Conservation (phyloP, 1,284 basidiomycete species). For the Schizophyllum commune region DNA sequence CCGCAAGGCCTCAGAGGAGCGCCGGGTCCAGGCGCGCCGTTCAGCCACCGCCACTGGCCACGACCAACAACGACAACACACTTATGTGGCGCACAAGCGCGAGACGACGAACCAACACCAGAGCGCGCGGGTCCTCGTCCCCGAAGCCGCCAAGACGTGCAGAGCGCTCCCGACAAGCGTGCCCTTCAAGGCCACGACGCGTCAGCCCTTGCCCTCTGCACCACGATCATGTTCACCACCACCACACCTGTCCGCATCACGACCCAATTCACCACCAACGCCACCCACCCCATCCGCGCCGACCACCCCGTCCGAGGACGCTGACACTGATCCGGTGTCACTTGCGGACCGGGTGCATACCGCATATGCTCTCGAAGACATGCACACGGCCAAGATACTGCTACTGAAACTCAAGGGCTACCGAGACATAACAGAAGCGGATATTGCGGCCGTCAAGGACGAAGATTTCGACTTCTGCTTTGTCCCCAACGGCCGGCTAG, state of each 20-base stretch:
- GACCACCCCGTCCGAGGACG: background rate
- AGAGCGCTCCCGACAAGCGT: background rate
- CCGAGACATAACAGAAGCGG: constrained; percentile 46
- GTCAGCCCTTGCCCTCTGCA: background rate
- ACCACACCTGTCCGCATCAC: background rate
- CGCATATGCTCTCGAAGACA: constrained; percentile 58
- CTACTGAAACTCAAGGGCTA: constrained; percentile 54
- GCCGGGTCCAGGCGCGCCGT: constrained; percentile 13
- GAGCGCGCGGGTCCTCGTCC: background rate
- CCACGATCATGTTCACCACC: background rate
- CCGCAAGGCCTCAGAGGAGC: constrained; percentile 41
- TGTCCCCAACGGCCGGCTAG: constrained; percentile 44
- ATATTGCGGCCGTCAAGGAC: constrained; percentile 54
- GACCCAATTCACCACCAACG: background rate
- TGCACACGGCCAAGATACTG: constrained; percentile 56
- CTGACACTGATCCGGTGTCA: constrained; percentile 25
- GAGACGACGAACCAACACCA: background rate
- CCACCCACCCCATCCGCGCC: background rate
- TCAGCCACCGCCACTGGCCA: constrained; percentile 4
- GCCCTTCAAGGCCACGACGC: background rate
- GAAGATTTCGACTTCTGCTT: constrained; percentile 60
- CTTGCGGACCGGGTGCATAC: constrained; percentile 57
- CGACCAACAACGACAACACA: background rate
- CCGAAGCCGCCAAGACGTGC: background rate
- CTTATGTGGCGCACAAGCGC: background rate